phyloP scores from a whole-genome alignment of 2,329 filamentous ascomycete species.

The Nothopassalora personata region DNA sequence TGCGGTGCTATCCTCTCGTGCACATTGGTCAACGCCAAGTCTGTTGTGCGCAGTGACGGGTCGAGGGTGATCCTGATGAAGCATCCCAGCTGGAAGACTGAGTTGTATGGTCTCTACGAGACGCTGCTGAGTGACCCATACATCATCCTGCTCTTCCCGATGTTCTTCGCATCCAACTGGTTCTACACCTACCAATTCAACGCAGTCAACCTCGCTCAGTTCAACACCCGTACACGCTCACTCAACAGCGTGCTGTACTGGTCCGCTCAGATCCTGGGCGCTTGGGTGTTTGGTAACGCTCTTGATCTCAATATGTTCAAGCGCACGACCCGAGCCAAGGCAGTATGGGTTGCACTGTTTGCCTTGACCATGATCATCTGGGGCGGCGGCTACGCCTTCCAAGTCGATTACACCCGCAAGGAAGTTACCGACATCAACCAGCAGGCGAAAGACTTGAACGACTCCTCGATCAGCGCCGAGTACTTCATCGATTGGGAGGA shows the following conservation, averaged over 20 bases:
- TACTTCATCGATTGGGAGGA: slow-evolving; percentile 61
- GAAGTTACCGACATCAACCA: slow-evolving; percentile 11
- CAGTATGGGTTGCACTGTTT: slow-evolving; percentile 57
- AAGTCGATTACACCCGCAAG: slow-evolving; percentile 53
- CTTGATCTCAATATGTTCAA: slow-evolving; percentile 58
- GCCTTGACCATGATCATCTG: slow-evolving; percentile 70
- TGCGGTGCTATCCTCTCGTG: slow-evolving; percentile 65
- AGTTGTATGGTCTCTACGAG: slow-evolving; percentile 69
- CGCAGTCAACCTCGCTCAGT: slow-evolving; percentile 63
- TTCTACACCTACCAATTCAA: slow-evolving; percentile 80
- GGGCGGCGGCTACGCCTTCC: slow-evolving; percentile 77
- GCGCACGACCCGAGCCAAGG: slow-evolving; percentile 63
- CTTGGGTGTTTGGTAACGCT: slow-evolving; percentile 64
- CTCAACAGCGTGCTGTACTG: slow-evolving; percentile 74
- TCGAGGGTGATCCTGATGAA: slow-evolving; percentile 81
- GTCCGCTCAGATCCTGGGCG: slow-evolving; percentile 70
- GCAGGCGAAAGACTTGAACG: not conserved
- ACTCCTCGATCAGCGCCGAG: slow-evolving; percentile 14
- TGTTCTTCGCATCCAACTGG: slow-evolving; percentile 76
- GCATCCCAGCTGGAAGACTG: slow-evolving; percentile 78
- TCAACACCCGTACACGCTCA: slow-evolving; percentile 68
- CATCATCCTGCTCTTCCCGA: slow-evolving; percentile 70
- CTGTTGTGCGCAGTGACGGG: slow-evolving; percentile 70
- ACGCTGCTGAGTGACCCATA: slow-evolving; percentile 66
- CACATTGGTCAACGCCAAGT: slow-evolving; percentile 63